Conservation (phyloP, 495 filamentous ascomycete genomes). For the Aspergillus saccharolyticus region DNA sequence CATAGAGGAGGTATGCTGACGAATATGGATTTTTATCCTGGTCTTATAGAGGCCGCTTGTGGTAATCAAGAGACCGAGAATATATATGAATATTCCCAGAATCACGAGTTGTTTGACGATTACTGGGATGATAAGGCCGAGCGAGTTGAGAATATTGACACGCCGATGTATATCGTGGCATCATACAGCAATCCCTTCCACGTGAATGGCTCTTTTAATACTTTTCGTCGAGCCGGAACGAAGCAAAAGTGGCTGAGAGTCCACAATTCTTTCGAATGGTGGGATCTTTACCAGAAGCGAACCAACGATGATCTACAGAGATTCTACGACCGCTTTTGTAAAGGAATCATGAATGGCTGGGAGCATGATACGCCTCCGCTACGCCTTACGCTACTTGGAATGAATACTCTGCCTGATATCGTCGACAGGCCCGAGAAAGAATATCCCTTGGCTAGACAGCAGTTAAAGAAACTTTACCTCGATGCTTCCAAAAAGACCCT, state of each 20-base stretch:
- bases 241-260: slow-evolving; percentile 31
- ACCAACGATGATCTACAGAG: slow-evolving; percentile 21
- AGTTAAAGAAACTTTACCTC: slow-evolving; percentile 3
- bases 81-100: too few relatives aligned
- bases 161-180: too few relatives aligned
- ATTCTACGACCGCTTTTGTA: slow-evolving; percentile 31
- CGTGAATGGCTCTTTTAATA: too few relatives aligned
- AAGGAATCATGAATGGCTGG: slow-evolving; percentile 32
- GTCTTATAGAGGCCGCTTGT: too few relatives aligned
- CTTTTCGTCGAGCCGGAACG: neutral
- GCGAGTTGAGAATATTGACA: too few relatives aligned
- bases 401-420: slow-evolving; percentile 11
- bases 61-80: too few relatives aligned
- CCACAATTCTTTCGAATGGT: slow-evolving; percentile 30
- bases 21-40: too few relatives aligned
- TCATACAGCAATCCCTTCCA: too few relatives aligned
- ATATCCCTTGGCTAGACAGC: slow-evolving; percentile 7
- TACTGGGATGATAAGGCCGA: too few relatives aligned
- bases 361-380: slow-evolving; percentile 25
- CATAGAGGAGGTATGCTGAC: too few relatives aligned
- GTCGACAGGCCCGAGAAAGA: slow-evolving; percentile 9
- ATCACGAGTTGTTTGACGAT: too few relatives aligned
- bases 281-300: slow-evolving; percentile 24
- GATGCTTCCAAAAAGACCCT: neutral
- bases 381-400: slow-evolving; percentile 15